Evolutionary conservation across 2,329 filamentous ascomycete species (phyloP).

Genomic region (Clarireedia homoeocarpa): DNA sequence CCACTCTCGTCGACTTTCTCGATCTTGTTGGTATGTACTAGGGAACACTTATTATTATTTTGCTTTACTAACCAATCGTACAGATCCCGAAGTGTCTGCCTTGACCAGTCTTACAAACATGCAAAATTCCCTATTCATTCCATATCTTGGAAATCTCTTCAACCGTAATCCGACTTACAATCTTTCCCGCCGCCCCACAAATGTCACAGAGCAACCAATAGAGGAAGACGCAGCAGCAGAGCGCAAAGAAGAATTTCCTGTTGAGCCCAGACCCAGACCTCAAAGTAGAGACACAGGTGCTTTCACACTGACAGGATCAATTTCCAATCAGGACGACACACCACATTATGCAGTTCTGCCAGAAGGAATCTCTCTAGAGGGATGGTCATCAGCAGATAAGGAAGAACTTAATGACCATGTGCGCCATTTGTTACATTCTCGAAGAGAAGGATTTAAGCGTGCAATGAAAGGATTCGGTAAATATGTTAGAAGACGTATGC

Average conservation of each 20-base stretch:
- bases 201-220: slow-evolving; percentile 6
- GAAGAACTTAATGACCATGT: slow-evolving; percentile 75
- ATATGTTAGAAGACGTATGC: slow-evolving; percentile 63
- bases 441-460: slow-evolving; percentile 70
- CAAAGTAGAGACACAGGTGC: slow-evolving; percentile 18
- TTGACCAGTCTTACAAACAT: slow-evolving; percentile 81
- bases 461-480: slow-evolving; percentile 72
- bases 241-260: background rate
- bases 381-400: slow-evolving; percentile 69
- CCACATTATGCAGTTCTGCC: slow-evolving; percentile 70
- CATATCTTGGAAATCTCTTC: slow-evolving; percentile 66
- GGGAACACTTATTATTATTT: background rate
- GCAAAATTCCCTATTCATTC: slow-evolving; percentile 82
- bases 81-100: slow-evolving; percentile 51
- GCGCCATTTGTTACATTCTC: slow-evolving; percentile 78
- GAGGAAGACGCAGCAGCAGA: slow-evolving; percentile 9
- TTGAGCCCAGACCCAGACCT: slow-evolving; percentile 11
- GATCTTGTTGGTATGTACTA: slow-evolving; percentile 52
- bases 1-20: slow-evolving; percentile 57
- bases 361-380: slow-evolving; percentile 61
- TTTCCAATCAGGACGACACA: slow-evolving; percentile 52
- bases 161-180: slow-evolving; percentile 76
- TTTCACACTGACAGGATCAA: slow-evolving; percentile 46
- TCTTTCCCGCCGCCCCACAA: slow-evolving; percentile 39
- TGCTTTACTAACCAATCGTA: slow-evolving; percentile 5